Evolutionary conservation across 352 stramenopile genomes (phyloP).

Genomic region (Phytophthora melonis): DNA sequence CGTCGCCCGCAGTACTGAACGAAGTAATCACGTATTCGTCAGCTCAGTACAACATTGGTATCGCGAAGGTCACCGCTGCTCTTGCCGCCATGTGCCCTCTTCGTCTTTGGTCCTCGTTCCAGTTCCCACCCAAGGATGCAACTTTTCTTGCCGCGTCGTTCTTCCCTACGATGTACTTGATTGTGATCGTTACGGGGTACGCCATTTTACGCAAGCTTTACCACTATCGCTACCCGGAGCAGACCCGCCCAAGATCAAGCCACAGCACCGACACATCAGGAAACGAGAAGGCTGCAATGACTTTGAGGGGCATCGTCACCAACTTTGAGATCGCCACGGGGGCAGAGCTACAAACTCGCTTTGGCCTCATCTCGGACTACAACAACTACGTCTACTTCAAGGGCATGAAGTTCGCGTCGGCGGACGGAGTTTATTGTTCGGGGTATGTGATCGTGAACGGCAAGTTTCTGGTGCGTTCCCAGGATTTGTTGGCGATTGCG

Average conservation of each 20-base stretch:
- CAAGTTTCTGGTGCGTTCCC: slow-evolving; percentile 42
- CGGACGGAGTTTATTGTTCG: slow-evolving; percentile 44
- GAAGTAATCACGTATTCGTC: slow-evolving; percentile 17
- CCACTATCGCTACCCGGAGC: slow-evolving; percentile 15
- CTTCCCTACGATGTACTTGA: slow-evolving; percentile 21
- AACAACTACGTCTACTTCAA: slow-evolving; percentile 47
- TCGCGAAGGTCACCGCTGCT: slow-evolving; percentile 8
- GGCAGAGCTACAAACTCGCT: slow-evolving; percentile 29
- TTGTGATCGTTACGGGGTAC: background rate
- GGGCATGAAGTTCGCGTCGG: slow-evolving; percentile 44
- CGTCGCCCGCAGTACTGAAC: slow-evolving; percentile 9
- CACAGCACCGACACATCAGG: slow-evolving; percentile 12
- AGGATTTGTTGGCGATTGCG: slow-evolving; percentile 27
- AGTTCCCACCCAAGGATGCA: slow-evolving; percentile 9
- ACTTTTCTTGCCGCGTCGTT: slow-evolving; percentile 19
- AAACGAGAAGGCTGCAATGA: slow-evolving; percentile 15
- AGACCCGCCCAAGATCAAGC: slow-evolving; percentile 1
- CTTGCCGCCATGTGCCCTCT: slow-evolving; percentile 22
- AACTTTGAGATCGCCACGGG: slow-evolving; percentile 36
- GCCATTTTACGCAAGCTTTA: slow-evolving; percentile 25
- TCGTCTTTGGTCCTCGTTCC: slow-evolving; percentile 20
- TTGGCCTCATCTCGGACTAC: slow-evolving; percentile 44
- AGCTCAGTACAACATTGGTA: slow-evolving; percentile 3
- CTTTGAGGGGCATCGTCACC: slow-evolving; percentile 20
- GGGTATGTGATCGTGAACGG: slow-evolving; percentile 47